Percentiles rank a stretch among this genome's conserved stretches.
phyloP scores from a whole-genome alignment of 2,329 filamentous ascomycete genomes.

The Aplosporella prunicola region DNA sequence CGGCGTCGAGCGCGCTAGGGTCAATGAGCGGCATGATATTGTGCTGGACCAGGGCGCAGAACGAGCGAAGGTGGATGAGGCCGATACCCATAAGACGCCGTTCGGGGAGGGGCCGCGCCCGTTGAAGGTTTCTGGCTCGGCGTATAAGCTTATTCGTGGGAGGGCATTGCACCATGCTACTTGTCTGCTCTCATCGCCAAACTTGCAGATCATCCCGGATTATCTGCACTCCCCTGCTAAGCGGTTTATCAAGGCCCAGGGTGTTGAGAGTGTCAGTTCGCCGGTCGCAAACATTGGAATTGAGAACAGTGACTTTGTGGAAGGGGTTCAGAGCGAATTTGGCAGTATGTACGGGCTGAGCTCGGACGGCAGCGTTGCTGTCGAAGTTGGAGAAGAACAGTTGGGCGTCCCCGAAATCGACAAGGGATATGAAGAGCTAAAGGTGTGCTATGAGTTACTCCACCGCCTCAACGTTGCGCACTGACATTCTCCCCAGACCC shows the following conservation, averaged over 20 bases:
- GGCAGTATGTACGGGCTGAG: conserved; percentile 50
- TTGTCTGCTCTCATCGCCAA: conserved; percentile 68
- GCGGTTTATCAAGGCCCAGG: conserved; percentile 66
- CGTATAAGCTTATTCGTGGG: conserved; percentile 79
- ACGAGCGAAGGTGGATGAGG: conserved; percentile 18
- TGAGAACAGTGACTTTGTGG: conserved; percentile 35
- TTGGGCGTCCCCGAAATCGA: conserved; percentile 45
- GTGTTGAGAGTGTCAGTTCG: conserved; percentile 85
- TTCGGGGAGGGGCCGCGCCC: conserved; percentile 30
- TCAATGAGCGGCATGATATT: conserved; percentile 91
- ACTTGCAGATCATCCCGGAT: conserved; percentile 57
- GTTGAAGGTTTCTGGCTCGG: conserved; percentile 82
- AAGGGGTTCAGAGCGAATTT: conserved; percentile 50
- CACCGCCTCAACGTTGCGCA: not conserved
- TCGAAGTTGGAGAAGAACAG: conserved; percentile 44
- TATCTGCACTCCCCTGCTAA: conserved; percentile 72
- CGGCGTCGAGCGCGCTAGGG: conserved; percentile 52
- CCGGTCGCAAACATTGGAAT: conserved; percentile 70
- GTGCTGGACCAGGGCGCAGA: conserved; percentile 49
- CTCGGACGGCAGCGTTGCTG: conserved; percentile 28
- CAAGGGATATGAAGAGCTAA: conserved; percentile 53
- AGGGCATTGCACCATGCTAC: conserved; percentile 89
- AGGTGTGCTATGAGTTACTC: conserved; percentile 2
- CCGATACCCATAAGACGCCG: conserved; percentile 37
- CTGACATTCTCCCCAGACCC: conserved; percentile 38